Conservation (phyloP, 169 alveolate genomes). For the Eimeria necatrix region DNA sequence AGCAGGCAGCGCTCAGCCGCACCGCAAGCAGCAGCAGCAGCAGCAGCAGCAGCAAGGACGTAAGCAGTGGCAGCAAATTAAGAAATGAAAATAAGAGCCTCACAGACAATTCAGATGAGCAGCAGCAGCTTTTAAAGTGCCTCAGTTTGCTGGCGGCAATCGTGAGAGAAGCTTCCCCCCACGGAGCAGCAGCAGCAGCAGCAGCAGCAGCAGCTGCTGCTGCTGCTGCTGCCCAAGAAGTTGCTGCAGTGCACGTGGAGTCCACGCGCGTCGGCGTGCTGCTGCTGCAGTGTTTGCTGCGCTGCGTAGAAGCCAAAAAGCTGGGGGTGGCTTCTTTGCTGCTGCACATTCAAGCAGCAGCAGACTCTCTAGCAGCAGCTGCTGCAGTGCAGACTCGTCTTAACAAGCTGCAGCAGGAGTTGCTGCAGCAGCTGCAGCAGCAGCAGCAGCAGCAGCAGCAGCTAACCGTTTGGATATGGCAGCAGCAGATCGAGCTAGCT, state of each 20-base stretch:
- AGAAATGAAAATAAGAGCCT: too few relatives aligned
- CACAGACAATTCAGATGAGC: too few relatives aligned
- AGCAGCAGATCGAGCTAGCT: constrained; percentile 40
- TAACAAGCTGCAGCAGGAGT: constrained; percentile 34
- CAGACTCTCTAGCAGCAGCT: constrained; percentile 23
- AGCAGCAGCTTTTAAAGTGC: background rate
- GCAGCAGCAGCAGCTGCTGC: background rate
- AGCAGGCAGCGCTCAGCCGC: background rate
- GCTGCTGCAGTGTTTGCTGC: constrained; percentile 70
- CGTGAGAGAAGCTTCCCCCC: background rate
- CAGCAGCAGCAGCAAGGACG: background rate
- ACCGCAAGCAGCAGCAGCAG: background rate
- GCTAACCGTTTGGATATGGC: background rate
- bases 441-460: background rate
- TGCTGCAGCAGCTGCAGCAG: constrained; percentile 41
- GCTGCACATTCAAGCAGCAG: constrained; percentile 47
- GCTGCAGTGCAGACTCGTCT: constrained; percentile 7
- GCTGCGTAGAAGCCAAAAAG: background rate
- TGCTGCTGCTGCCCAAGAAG: background rate
- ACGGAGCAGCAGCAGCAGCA: background rate
- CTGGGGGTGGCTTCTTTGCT: background rate
- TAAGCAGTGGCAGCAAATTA: background rate
- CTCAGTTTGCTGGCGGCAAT: constrained; percentile 10
- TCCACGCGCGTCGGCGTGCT: constrained; percentile 45
- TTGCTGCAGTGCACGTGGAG: constrained; percentile 39